A percentile compares a stretch with the other conserved stretches of the same genome.
These are phyloP conservation scores for Mycena haematopus DNA, from an alignment of 768 basidiomycete genomes.

Conservation along the genomic window DNA sequence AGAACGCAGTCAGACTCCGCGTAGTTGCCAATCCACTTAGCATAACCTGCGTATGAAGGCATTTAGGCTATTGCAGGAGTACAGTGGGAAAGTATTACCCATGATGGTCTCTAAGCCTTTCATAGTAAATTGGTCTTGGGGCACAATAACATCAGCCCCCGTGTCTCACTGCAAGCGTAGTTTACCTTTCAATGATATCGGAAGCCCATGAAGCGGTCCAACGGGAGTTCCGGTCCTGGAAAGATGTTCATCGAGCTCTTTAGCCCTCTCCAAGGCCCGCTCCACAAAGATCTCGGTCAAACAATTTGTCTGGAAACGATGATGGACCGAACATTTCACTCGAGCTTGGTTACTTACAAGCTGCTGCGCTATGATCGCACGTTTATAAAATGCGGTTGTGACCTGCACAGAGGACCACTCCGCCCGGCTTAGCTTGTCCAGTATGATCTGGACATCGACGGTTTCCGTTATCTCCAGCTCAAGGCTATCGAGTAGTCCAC, in stretches of 20 bases:
- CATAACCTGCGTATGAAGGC: slow-evolving; percentile 51
- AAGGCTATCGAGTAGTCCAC: slow-evolving; percentile 55
- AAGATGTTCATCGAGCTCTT: slow-evolving; percentile 55
- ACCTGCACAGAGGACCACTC: slow-evolving; percentile 65
- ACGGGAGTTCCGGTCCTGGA: slow-evolving; percentile 52
- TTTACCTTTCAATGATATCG: slow-evolving; percentile 48
- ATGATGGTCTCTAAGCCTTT: slow-evolving; percentile 61
- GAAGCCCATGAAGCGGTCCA: slow-evolving; percentile 59
- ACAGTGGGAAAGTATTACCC: slow-evolving; percentile 25
- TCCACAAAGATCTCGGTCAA: slow-evolving; percentile 65
- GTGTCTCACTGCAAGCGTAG: not conserved
- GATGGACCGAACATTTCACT: not conserved
- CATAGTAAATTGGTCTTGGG: slow-evolving; percentile 62
- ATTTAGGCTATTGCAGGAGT: not conserved
- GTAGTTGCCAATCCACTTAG: slow-evolving; percentile 55
- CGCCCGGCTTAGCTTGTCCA: slow-evolving; percentile 51
- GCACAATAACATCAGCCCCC: slow-evolving; percentile 9
- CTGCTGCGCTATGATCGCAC: slow-evolving; percentile 73
- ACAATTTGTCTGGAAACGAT: slow-evolving; percentile 50
- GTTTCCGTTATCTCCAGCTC: slow-evolving; percentile 70
- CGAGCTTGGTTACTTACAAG: slow-evolving; percentile 43
- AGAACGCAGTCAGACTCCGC: slow-evolving; percentile 57
- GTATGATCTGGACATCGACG: slow-evolving; percentile 47
- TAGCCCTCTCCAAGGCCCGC: slow-evolving; percentile 53
- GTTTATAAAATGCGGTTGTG: slow-evolving; percentile 67